Conservation (phyloP, 2,329 filamentous ascomycete genomes). For the Monilinia aucupariae region DNA sequence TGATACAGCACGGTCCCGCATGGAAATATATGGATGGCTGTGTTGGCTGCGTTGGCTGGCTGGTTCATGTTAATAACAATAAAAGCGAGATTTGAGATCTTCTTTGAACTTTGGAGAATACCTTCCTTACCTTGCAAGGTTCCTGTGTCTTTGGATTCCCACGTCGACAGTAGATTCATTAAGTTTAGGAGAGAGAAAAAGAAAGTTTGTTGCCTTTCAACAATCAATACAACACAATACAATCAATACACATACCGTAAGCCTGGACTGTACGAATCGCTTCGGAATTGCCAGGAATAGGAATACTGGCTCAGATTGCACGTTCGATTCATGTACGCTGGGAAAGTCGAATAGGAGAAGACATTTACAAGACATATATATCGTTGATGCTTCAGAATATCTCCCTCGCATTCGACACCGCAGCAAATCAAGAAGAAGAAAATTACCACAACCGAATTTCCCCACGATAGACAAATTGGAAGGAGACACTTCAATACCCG, state of each 20-base stretch:
- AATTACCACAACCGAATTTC: background rate
- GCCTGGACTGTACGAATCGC: background rate
- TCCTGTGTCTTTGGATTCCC: constrained; percentile 6
- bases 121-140: constrained; percentile 1
- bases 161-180: constrained; percentile 5
- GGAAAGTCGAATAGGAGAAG: constrained; percentile 10
- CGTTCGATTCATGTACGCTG: background rate
- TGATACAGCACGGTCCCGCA: background rate
- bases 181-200: background rate
- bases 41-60: background rate
- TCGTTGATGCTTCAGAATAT: background rate
- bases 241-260: background rate
- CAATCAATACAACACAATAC: constrained; percentile 1
- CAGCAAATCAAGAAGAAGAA: background rate
- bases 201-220: background rate
- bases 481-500: constrained; percentile 17
- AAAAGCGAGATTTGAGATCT: constrained; percentile 5
- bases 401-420: background rate
- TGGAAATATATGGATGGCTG: background rate
- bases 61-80: constrained; percentile 11
- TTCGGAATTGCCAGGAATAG: constrained; percentile 1
- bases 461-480: background rate
- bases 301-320: constrained; percentile 11
- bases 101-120: too few relatives aligned
- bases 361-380: background rate